Percentiles rank a stretch among this genome's conserved stretches.
Evolutionary conservation across 2,329 filamentous ascomycete genomes (phyloP).

Genomic region (Microcyclospora tardicrescens): DNA sequence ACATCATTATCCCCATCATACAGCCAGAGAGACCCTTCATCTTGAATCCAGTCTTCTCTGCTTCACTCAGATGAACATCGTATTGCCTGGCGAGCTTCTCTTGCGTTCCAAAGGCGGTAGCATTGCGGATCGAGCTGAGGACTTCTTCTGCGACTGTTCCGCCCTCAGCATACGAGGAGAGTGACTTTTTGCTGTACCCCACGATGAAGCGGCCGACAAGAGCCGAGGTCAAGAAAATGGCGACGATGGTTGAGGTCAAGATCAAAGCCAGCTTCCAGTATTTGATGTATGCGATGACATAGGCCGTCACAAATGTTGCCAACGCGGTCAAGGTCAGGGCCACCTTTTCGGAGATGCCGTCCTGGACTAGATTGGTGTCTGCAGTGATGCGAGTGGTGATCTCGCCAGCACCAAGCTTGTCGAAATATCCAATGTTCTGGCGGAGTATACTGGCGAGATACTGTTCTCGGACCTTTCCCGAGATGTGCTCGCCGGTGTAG

Average conservation of each 20-base stretch:
- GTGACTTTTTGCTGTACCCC: conserved; percentile 64
- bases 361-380: conserved; percentile 86
- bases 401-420: conserved; percentile 83
- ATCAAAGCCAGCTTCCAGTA: conserved; percentile 93
- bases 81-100: conserved; percentile 83
- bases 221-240: conserved; percentile 67
- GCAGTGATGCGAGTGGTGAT: conserved; percentile 90
- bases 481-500: conserved; percentile 41
- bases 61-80: conserved; percentile 57
- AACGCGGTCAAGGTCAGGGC: conserved; percentile 62
- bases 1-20: conserved; percentile 78
- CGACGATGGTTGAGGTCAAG: conserved; percentile 65
- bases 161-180: conserved; percentile 69
- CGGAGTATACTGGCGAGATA: conserved; percentile 75
- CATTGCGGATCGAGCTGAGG: conserved; percentile 82
- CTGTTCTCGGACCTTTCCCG: conserved; percentile 48
- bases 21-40: conserved; percentile 58
- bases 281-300: conserved; percentile 78
- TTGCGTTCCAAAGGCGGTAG: conserved; percentile 85
- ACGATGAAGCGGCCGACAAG: conserved; percentile 60
- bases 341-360: conserved; percentile 85
- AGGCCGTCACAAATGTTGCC: conserved; percentile 75
- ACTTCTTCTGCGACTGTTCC: conserved; percentile 90
- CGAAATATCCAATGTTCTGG: conserved; percentile 87
- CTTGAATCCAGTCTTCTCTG: conserved; percentile 63